Evolutionary conservation across 129 eudicot genomes (phyloP).

Genomic region (Artemisia tridentata): DNA sequence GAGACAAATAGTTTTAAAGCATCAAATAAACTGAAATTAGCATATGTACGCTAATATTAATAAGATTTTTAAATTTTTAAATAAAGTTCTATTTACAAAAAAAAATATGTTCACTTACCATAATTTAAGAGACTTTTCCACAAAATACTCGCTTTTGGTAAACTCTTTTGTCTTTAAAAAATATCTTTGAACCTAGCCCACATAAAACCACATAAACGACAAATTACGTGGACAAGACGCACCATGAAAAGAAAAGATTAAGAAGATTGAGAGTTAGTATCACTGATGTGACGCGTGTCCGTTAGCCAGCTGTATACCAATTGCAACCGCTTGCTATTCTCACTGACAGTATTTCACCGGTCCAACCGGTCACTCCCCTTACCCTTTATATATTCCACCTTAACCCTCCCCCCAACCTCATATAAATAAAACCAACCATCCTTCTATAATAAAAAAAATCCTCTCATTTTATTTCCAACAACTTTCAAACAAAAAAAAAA

Average conservation of each 20-base stretch:
- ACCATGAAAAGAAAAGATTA: constrained; percentile 13
- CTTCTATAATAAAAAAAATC: not conserved
- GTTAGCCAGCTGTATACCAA: constrained; percentile 77
- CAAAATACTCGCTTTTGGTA: too few species aligned
- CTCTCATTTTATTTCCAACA: not conserved
- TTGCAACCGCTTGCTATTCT: constrained; percentile 56
- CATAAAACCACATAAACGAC: constrained; percentile 9
- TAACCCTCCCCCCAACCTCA: not conserved
- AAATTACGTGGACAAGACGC: constrained; percentile 22
- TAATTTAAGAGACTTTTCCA: too few species aligned
- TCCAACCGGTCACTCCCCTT: constrained; percentile 44
- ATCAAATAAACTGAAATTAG: too few species aligned
- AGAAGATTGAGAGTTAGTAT: constrained; percentile 33
- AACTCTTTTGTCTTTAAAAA: not conserved
- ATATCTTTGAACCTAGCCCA: constrained; percentile 20
- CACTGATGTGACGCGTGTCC: constrained; percentile 77
- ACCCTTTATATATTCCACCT: constrained; percentile 28
- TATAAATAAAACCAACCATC: constrained; percentile 29
- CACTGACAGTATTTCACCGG: constrained; percentile 39
- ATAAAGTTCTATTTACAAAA: too few species aligned
- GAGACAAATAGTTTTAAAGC: too few species aligned
- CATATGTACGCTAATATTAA: too few species aligned
- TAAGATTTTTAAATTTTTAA: too few species aligned
- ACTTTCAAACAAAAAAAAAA: not conserved
- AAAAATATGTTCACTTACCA: too few species aligned